Evolutionary conservation across 2,329 filamentous ascomycete genomes (phyloP).

Genomic region (Coniella lustricola): DNA sequence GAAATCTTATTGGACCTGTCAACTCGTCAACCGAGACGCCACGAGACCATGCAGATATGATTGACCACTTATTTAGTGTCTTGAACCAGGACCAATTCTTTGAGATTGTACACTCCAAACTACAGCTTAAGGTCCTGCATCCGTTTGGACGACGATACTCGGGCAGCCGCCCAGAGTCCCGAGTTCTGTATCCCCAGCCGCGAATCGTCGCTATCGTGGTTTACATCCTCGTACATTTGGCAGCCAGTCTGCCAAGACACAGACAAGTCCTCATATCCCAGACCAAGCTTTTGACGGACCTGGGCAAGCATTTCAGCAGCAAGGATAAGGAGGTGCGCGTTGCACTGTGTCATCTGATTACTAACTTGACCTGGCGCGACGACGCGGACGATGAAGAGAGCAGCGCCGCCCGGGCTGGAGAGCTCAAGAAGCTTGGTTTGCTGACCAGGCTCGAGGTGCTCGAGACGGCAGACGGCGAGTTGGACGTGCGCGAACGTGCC

Average conservation of each 20-base stretch:
- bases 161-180: constrained; percentile 23
- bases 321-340: constrained; percentile 66
- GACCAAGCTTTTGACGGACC: constrained; percentile 63
- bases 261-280: constrained; percentile 72
- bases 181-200: constrained; percentile 49
- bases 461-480: constrained; percentile 59
- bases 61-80: constrained; percentile 72
- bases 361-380: constrained; percentile 80
- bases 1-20: constrained; percentile 74
- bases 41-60: constrained; percentile 60
- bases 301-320: constrained; percentile 68
- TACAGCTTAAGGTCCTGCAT: constrained; percentile 55
- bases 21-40: constrained; percentile 43
- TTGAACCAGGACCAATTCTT: constrained; percentile 75
- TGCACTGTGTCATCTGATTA: constrained; percentile 74
- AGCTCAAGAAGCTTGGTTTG: constrained; percentile 67
- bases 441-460: constrained; percentile 57
- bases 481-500: constrained; percentile 78
- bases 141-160: constrained; percentile 40
- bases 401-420: constrained; percentile 58
- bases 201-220: constrained; percentile 74
- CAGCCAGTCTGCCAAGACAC: constrained; percentile 72
- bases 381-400: constrained; percentile 59
- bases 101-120: constrained; percentile 70
- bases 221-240: constrained; percentile 81